Conservation (phyloP, 106 monocot species). For the Dendrobium nobile region DNA sequence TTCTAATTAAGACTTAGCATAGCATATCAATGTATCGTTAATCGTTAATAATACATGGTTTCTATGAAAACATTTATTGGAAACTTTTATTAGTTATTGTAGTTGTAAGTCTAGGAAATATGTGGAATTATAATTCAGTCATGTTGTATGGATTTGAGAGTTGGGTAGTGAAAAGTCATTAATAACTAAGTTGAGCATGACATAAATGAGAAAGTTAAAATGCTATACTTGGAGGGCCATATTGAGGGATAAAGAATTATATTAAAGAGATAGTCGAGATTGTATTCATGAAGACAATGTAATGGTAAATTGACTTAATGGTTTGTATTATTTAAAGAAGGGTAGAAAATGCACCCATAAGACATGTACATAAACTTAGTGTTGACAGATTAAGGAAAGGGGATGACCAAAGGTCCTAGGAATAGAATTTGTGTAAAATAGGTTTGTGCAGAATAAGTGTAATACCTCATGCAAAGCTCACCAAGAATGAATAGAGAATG, state of each 20-base stretch:
- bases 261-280: not conserved
- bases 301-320: not conserved
- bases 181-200: too few species aligned
- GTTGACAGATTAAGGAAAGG: not conserved
- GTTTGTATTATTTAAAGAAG: not conserved
- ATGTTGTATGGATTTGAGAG: not conserved
- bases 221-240: not conserved
- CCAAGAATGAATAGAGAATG: too few species aligned
- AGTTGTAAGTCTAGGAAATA: too few species aligned
- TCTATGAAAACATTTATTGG: too few species aligned
- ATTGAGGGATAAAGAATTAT: not conserved
- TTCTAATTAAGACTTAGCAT: too few species aligned
- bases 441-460: not conserved
- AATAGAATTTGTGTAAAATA: not conserved
- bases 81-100: too few species aligned
- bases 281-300: not conserved
- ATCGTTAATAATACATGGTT: too few species aligned
- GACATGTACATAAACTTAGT: not conserved
- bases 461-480: too few species aligned
- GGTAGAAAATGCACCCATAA: not conserved
- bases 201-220: too few species aligned
- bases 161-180: too few species aligned
- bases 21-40: too few species aligned
- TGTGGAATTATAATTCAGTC: not conserved
- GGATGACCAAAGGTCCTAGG: not conserved